phyloP scores from a whole-genome alignment of 768 basidiomycete species.

The Serendipita sp. region DNA sequence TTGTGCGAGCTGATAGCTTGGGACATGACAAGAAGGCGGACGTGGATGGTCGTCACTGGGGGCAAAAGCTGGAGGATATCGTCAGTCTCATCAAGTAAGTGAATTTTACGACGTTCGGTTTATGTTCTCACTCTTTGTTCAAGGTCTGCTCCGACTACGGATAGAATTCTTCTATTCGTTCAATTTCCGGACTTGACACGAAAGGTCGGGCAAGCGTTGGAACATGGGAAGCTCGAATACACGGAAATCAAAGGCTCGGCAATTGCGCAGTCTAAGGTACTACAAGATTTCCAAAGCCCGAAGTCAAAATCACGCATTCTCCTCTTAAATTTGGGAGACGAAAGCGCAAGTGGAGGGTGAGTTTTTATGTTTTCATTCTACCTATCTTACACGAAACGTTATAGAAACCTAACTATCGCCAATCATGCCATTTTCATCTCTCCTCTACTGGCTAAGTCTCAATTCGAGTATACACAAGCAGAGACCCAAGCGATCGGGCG shows the following conservation, averaged over 20 bases:
- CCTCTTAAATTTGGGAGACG: conserved; percentile 83
- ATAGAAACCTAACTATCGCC: conserved; percentile 66
- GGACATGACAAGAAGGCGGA: conserved; percentile 66
- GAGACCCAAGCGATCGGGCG: conserved; percentile 75
- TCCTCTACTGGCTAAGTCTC: conserved; percentile 64
- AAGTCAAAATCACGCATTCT: conserved; percentile 57
- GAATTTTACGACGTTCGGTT: conserved; percentile 12
- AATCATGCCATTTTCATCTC: conserved; percentile 93
- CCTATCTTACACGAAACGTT: not conserved
- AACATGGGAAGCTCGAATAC: conserved; percentile 51
- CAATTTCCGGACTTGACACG: conserved; percentile 88
- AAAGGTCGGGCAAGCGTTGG: conserved; percentile 74
- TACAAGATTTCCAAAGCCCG: conserved; percentile 74
- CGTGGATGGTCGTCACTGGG: conserved; percentile 59
- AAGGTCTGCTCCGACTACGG: conserved; percentile 21
- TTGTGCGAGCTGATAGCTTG: conserved; percentile 63
- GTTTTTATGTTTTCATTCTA: not conserved
- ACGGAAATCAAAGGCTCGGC: conserved; percentile 71
- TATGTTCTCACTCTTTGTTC: not conserved
- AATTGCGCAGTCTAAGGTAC: conserved; percentile 57
- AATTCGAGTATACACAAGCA: conserved; percentile 72
- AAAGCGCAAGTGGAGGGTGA: conserved; percentile 72
- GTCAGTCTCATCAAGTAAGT: conserved; percentile 58
- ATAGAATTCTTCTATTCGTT: conserved; percentile 84
- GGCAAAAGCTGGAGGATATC: conserved; percentile 65